These are phyloP conservation scores for Globisporangium acanthophoron DNA, from an alignment of 352 stramenopile genomes.

Conservation along the genomic window DNA sequence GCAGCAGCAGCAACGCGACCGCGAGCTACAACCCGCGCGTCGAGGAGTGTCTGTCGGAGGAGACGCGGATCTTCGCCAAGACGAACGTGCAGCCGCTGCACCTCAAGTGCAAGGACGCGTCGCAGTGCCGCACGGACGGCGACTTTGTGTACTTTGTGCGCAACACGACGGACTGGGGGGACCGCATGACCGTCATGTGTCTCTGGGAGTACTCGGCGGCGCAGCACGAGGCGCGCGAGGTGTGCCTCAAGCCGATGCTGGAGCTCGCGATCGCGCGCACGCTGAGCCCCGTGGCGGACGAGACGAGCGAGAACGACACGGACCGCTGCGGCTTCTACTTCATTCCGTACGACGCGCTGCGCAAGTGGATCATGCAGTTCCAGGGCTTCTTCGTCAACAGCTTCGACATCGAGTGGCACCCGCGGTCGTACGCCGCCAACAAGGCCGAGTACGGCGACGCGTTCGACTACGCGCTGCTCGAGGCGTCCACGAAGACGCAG, in stretches of 20 bases:
- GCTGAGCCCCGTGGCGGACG: conserved; percentile 41
- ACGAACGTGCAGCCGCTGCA: conserved; percentile 70
- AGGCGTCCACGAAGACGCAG: conserved; percentile 60
- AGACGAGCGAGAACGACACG: conserved; percentile 69
- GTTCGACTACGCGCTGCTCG: conserved; percentile 62
- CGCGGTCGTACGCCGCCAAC: conserved; percentile 64
- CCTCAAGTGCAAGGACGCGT: conserved; percentile 51
- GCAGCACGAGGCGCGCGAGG: conserved; percentile 37
- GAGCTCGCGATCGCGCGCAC: conserved; percentile 60
- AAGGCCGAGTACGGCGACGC: conserved; percentile 28
- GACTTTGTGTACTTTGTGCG: conserved; percentile 75
- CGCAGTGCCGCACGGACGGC: conserved; percentile 44
- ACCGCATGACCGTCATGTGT: conserved; percentile 81
- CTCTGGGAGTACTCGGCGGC: conserved; percentile 67
- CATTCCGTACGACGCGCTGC: conserved; percentile 73
- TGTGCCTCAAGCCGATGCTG: conserved; percentile 74
- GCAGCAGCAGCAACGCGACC: conserved; percentile 18
- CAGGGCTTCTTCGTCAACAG: conserved; percentile 82
- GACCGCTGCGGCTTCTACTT: conserved; percentile 83
- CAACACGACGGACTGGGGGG: conserved; percentile 78
- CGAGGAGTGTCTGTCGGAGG: conserved; percentile 48
- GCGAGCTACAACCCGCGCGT: conserved; percentile 42
- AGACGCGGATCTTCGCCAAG: conserved; percentile 64
- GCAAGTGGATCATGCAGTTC: conserved; percentile 71
- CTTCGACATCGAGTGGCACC: conserved; percentile 70